Conservation (phyloP, 2,329 filamentous ascomycete species). For the Arthroderma sp. region DNA sequence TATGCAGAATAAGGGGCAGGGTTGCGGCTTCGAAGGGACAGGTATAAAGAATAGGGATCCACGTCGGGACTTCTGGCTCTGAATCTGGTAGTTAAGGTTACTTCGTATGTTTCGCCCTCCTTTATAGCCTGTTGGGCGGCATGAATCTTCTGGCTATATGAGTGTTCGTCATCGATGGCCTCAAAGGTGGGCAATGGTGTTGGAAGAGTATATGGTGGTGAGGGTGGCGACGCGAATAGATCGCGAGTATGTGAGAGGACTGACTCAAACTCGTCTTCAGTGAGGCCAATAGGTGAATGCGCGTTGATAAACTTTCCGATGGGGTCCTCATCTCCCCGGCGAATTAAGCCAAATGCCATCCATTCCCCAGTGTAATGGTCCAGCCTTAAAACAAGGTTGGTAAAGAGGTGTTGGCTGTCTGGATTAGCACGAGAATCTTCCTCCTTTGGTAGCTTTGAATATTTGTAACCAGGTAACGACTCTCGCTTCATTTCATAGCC, state of each 20-base stretch:
- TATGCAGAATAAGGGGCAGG: conserved; percentile 80
- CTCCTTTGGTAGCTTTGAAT: neutral
- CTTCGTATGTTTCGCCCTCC: conserved; percentile 71
- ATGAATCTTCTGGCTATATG: conserved; percentile 56
- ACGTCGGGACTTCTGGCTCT: conserved; percentile 39
- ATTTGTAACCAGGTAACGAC: conserved; percentile 12
- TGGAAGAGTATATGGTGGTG: conserved; percentile 1
- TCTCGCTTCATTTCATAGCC: conserved; percentile 13
- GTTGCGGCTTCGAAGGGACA: conserved; percentile 55
- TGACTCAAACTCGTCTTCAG: conserved; percentile 8
- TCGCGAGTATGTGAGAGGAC: conserved; percentile 3
- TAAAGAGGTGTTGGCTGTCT: conserved; percentile 12
- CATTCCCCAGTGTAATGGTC: conserved; percentile 14
- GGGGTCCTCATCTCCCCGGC: conserved; percentile 24
- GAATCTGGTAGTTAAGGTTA: conserved; percentile 70
- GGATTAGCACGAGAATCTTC: conserved; percentile 1
- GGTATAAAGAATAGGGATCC: conserved; percentile 44
- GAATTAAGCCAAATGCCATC: conserved; percentile 12
- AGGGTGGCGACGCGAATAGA: conserved; percentile 6
- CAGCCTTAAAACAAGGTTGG: conserved; percentile 10
- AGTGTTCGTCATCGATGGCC: conserved; percentile 23
- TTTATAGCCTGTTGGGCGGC: conserved; percentile 59
- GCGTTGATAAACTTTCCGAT: conserved; percentile 37
- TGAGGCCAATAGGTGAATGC: conserved; percentile 14
- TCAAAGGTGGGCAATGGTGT: conserved; percentile 10